A percentile compares a stretch with the other conserved stretches of the same genome.
Conservation (phyloP, 2,329 filamentous ascomycete genomes). For the Colletotrichum sp. region DNA sequence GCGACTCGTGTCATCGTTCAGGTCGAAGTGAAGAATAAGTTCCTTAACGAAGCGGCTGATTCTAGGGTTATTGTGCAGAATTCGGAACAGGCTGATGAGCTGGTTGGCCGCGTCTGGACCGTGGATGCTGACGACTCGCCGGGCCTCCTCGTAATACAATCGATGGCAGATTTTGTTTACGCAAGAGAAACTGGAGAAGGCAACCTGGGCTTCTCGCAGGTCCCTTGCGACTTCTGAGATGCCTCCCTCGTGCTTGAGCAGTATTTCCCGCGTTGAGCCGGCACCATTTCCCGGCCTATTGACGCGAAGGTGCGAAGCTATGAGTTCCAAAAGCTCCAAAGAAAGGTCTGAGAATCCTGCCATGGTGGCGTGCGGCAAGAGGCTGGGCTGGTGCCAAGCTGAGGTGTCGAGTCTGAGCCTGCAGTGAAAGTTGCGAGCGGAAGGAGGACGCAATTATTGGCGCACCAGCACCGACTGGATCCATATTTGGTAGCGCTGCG, state of each 20-base stretch:
- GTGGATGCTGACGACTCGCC: neutral
- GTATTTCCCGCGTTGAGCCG: neutral
- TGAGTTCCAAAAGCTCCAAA: neutral
- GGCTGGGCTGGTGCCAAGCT: neutral
- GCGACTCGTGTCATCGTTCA: neutral
- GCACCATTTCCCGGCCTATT: neutral
- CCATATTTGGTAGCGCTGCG: neutral
- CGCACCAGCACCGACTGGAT: neutral
- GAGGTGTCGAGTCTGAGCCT: neutral
- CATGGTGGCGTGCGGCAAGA: neutral
- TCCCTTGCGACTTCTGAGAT: neutral
- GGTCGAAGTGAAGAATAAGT: neutral
- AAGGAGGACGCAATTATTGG: neutral
- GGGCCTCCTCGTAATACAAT: neutral
- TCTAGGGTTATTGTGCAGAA: neutral
- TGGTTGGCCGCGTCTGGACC: neutral
- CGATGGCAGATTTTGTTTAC: neutral
- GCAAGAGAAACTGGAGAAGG: neutral
- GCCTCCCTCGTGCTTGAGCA: neutral
- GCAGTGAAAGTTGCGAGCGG: neutral
- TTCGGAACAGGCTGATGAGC: neutral
- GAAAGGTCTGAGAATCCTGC: neutral
- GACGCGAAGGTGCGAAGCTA: neutral
- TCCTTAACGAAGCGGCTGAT: neutral
- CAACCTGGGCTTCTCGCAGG: neutral